A percentile compares a stretch with the other conserved stretches of the same genome.
These are phyloP conservation scores for Aspergillus ochraceus DNA, from an alignment of 2,329 filamentous ascomycete species.

Conservation along the genomic window DNA sequence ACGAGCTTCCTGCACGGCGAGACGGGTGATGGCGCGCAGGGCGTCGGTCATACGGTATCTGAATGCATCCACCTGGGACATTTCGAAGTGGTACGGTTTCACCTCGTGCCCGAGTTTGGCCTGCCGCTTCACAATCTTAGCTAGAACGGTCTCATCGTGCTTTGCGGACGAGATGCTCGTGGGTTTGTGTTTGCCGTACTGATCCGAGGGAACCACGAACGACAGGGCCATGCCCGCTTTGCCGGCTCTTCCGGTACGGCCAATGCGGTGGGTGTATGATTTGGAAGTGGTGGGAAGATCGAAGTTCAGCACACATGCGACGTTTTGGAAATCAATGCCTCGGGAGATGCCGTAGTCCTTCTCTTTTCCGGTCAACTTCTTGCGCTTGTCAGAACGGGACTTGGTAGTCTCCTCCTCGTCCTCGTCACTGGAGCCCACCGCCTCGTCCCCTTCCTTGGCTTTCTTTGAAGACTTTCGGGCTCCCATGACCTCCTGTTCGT, in stretches of 20 bases:
- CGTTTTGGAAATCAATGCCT: constrained; percentile 95
- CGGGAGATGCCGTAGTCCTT: constrained; percentile 94
- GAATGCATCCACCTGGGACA: constrained; percentile 90
- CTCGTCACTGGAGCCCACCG: constrained; percentile 40
- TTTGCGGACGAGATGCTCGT: constrained; percentile 74
- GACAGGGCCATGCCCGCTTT: constrained; percentile 94
- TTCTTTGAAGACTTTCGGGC: constrained; percentile 39
- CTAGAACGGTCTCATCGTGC: constrained; percentile 80
- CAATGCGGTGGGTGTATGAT: constrained; percentile 96
- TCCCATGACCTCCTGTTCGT: constrained; percentile 83
- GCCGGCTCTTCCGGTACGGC: constrained; percentile 86
- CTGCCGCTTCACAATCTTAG: constrained; percentile 77
- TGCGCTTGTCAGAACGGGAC: constrained; percentile 55
- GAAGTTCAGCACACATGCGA: constrained; percentile 93
- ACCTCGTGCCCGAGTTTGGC: constrained; percentile 75
- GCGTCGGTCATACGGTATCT: constrained; percentile 94
- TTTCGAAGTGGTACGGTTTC: constrained; percentile 91
- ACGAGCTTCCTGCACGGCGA: constrained; percentile 85
- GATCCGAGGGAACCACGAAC: constrained; percentile 80
- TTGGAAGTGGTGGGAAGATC: constrained; percentile 85
- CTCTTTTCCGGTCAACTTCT: constrained; percentile 67
- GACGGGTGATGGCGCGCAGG: constrained; percentile 81
- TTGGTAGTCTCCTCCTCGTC: constrained; percentile 33
- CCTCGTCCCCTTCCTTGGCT: constrained; percentile 26
- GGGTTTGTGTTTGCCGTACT: constrained; percentile 85